A percentile compares a stretch with the other conserved stretches of the same genome.
Conservation (phyloP, 2,329 filamentous ascomycete species). For the Didymella sp. region DNA sequence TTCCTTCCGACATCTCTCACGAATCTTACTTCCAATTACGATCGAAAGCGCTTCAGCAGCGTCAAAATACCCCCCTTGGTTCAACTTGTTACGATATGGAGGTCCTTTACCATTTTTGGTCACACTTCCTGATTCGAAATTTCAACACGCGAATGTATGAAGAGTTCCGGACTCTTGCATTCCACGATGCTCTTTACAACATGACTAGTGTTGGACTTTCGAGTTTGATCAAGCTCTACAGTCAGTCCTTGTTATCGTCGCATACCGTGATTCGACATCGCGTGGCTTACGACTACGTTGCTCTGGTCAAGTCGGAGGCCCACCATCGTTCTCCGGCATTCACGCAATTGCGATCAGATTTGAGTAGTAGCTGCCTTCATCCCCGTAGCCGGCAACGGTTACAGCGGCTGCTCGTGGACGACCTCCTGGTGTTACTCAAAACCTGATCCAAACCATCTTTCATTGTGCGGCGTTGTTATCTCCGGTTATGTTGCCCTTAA, state of each 20-base stretch:
- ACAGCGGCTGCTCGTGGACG: slow-evolving; percentile 58
- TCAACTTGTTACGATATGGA: slow-evolving; percentile 65
- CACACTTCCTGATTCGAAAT: slow-evolving; percentile 72
- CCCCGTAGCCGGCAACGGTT: slow-evolving; percentile 65
- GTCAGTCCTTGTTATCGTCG: slow-evolving; percentile 60
- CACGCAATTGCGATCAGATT: slow-evolving; percentile 59
- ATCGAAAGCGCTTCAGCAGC: slow-evolving; percentile 59
- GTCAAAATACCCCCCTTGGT: slow-evolving; percentile 53
- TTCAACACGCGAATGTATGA: slow-evolving; percentile 79
- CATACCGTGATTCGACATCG: slow-evolving; percentile 59
- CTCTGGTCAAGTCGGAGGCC: slow-evolving; percentile 60
- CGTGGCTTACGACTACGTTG: slow-evolving; percentile 63
- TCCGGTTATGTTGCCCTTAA: slow-evolving; percentile 33
- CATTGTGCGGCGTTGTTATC: slow-evolving; percentile 21
- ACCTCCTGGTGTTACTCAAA: slow-evolving; percentile 62
- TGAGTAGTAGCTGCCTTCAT: slow-evolving; percentile 62
- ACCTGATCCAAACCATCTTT: slow-evolving; percentile 31
- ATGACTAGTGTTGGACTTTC: slow-evolving; percentile 64
- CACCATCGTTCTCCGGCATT: slow-evolving; percentile 56
- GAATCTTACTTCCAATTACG: slow-evolving; percentile 59
- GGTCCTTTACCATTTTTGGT: slow-evolving; percentile 77
- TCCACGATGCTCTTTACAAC: slow-evolving; percentile 66
- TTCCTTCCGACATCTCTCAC: slow-evolving; percentile 54
- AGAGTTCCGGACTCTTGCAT: slow-evolving; percentile 72
- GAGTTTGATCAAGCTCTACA: slow-evolving; percentile 71